These are phyloP conservation scores for Teunomyces funiuensis DNA, from an alignment of 805 yeast species.

Conservation along the genomic window DNA sequence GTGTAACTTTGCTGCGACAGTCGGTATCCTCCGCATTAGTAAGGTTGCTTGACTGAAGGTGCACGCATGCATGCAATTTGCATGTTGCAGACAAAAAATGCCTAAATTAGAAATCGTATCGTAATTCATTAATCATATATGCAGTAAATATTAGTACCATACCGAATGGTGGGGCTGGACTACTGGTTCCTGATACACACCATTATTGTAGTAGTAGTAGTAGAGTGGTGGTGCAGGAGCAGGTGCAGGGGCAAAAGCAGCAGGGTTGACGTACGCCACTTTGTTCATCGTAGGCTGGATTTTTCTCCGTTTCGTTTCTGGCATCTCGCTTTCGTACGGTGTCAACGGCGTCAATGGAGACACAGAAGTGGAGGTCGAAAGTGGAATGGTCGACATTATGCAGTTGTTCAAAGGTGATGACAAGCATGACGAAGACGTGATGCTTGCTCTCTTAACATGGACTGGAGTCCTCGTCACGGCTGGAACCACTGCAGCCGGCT, in stretches of 20 bases:
- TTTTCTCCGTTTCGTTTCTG: conserved; percentile 1
- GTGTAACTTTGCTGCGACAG: neutral
- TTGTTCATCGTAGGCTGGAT: neutral
- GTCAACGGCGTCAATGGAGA: conserved; percentile 27
- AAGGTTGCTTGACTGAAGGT: neutral
- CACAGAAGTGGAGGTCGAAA: conserved; percentile 4
- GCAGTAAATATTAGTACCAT: conserved; percentile 3
- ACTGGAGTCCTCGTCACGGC: neutral
- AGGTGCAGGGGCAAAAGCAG: neutral
- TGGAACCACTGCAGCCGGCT: conserved; percentile 10
- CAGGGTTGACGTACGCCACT: neutral
- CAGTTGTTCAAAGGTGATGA: conserved; percentile 7
- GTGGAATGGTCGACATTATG: conserved; percentile 3
- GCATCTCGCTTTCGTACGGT: conserved; percentile 16
- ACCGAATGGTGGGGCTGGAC: neutral
- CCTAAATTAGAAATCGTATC: neutral
- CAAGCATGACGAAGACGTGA: conserved; percentile 1
- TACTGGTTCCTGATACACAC: neutral
- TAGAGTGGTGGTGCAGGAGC: neutral
- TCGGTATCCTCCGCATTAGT: neutral
- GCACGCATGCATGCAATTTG: no score
- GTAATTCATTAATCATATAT: conserved; percentile 4
- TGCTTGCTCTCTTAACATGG: conserved; percentile 3
- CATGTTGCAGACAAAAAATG: neutral
- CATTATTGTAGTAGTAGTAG: neutral